These are phyloP conservation scores for Myotisia sp. DNA, from an alignment of 2,329 filamentous ascomycete genomes.

Conservation along the genomic window DNA sequence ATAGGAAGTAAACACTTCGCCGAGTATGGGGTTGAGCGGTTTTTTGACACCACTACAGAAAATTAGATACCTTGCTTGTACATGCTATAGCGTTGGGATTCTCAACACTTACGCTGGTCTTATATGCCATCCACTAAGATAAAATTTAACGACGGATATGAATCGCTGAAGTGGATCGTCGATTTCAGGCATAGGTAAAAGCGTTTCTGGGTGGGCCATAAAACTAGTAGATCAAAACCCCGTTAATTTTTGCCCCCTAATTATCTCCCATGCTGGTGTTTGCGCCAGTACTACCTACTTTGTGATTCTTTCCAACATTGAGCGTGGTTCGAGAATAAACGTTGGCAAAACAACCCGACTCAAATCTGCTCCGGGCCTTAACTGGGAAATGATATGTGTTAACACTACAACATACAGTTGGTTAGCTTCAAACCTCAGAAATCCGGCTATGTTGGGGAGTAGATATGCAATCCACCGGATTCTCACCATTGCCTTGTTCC, in stretches of 20 bases:
- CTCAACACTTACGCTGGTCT: conserved; percentile 66
- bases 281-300: conserved; percentile 50
- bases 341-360: conserved; percentile 90
- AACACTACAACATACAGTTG: conserved; percentile 48
- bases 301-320: conserved; percentile 96
- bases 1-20: conserved; percentile 87
- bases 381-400: conserved; percentile 90
- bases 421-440: no score
- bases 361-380: conserved; percentile 86
- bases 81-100: neutral
- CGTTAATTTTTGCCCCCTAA: no score
- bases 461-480: neutral
- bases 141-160: conserved; percentile 92
- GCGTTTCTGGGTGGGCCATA: conserved; percentile 96
- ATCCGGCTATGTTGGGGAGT: no score
- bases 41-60: conserved; percentile 82
- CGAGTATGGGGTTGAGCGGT: conserved; percentile 87
- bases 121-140: conserved; percentile 97
- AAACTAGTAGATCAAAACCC: conserved; percentile 53
- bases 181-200: conserved; percentile 72
- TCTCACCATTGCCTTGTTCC: conserved; percentile 83
- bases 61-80: neutral
- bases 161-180: conserved; percentile 85
- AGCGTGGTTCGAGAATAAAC: conserved; percentile 93
- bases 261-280: no score